Conservation (phyloP, 179 eudicot genomes). For the Patellifolia procumbens region DNA sequence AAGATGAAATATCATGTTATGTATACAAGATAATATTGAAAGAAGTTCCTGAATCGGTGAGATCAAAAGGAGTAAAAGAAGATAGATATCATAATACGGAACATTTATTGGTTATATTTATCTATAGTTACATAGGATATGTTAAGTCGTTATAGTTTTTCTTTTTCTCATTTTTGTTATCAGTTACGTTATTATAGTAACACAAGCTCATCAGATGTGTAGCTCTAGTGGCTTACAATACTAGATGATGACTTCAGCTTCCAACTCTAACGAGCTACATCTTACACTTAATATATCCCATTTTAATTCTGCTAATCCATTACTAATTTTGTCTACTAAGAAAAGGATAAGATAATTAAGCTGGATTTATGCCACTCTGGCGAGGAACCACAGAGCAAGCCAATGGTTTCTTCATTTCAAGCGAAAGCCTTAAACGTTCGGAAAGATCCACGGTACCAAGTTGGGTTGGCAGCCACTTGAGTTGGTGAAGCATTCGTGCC, state of each 20-base stretch:
- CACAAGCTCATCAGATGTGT: neutral
- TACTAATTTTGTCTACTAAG: neutral
- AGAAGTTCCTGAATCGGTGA: too few relatives aligned
- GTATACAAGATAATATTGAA: too few relatives aligned
- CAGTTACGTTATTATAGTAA: neutral
- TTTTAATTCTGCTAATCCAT: neutral
- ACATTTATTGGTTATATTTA: too few relatives aligned
- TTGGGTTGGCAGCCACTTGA: constrained; percentile 39
- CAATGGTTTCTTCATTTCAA: constrained; percentile 46
- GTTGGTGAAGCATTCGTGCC: constrained; percentile 41
- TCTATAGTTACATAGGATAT: too few relatives aligned
- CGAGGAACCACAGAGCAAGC: constrained; percentile 31
- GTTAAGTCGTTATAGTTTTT: too few relatives aligned
- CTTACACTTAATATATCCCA: neutral
- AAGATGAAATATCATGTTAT: too few relatives aligned
- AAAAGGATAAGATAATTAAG: neutral
- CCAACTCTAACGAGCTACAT: neutral
- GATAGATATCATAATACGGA: too few relatives aligned
- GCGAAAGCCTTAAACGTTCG: constrained; percentile 42
- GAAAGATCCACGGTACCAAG: constrained; percentile 39
- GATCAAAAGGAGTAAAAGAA: too few relatives aligned
- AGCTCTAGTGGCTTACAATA: neutral
- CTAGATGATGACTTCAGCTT: neutral
- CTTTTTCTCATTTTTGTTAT: neutral
- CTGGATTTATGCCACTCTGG: neutral